phyloP scores from a whole-genome alignment of 176 grass and related monocot genomes.

The Oryza longistaminata region DNA sequence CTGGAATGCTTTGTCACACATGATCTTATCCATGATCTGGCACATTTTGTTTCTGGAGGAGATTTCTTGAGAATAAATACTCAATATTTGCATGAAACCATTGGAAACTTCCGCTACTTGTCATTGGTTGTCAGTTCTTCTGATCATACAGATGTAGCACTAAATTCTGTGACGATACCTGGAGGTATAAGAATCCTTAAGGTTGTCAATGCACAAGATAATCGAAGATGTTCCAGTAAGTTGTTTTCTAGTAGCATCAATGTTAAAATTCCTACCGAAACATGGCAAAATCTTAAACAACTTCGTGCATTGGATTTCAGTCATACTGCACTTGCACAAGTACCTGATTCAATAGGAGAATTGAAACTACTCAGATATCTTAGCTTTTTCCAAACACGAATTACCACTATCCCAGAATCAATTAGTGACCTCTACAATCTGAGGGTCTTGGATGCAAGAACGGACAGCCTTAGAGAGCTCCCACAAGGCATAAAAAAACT shows the following conservation, averaged over 20 bases:
- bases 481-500: constrained; percentile 18
- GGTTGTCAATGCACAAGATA: background rate
- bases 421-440: constrained; percentile 19
- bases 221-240: background rate
- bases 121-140: constrained; percentile 20
- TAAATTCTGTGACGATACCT: background rate
- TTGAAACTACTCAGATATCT: constrained; percentile 32
- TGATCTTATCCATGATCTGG: constrained; percentile 50
- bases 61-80: constrained; percentile 11
- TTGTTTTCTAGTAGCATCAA: background rate
- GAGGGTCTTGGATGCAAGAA: constrained; percentile 26
- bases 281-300: constrained; percentile 16
- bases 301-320: constrained; percentile 36
- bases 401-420: constrained; percentile 34
- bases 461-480: constrained; percentile 10
- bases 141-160: background rate
- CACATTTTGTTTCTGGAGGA: constrained; percentile 15
- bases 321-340: background rate
- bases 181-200: background rate
- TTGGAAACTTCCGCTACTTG: constrained; percentile 29
- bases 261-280: background rate
- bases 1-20: constrained; percentile 22
- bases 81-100: background rate
- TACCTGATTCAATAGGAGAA: constrained; percentile 34
- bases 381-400: background rate